Evolutionary conservation across 106 monocot species (phyloP).

Genomic region (Dendrobium huoshanense): DNA sequence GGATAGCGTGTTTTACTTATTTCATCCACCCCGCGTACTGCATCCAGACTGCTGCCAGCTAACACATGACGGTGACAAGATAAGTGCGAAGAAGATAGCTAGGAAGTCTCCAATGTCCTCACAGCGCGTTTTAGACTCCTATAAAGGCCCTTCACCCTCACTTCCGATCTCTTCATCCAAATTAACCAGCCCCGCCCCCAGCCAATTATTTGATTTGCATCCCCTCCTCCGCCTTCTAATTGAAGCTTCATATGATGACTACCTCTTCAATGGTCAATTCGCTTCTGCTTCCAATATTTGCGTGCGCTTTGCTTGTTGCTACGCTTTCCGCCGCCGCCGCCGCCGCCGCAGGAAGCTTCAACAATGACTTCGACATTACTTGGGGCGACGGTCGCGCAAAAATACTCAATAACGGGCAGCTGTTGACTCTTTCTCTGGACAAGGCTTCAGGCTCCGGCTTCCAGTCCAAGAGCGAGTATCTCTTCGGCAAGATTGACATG

Average conservation of each 20-base stretch:
- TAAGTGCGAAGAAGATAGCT: no score
- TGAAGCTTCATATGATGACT: neutral
- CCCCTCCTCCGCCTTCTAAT: neutral
- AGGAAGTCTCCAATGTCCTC: no score
- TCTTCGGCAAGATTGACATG: constrained; percentile 23
- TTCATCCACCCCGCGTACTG: no score
- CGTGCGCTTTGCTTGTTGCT: constrained; percentile 5
- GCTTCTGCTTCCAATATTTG: neutral
- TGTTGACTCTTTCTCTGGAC: constrained; percentile 14
- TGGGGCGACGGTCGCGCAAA: constrained; percentile 18
- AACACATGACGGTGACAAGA: no score
- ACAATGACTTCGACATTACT: constrained; percentile 12
- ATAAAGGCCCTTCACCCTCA: no score
- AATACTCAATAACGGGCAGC: constrained; percentile 13
- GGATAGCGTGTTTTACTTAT: no score
- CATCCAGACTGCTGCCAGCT: no score
- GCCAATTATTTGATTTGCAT: neutral
- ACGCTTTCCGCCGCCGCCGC: neutral
- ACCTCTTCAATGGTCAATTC: neutral
- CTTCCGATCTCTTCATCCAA: no score
- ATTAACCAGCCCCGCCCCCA: neutral
- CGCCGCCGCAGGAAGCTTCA: neutral
- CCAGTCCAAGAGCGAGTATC: constrained; percentile 18
- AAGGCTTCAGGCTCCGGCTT: constrained; percentile 14
- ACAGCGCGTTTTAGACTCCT: no score